These are phyloP conservation scores for Puccinia novopanici DNA, from an alignment of 1,284 basidiomycete genomes.

Conservation along the genomic window DNA sequence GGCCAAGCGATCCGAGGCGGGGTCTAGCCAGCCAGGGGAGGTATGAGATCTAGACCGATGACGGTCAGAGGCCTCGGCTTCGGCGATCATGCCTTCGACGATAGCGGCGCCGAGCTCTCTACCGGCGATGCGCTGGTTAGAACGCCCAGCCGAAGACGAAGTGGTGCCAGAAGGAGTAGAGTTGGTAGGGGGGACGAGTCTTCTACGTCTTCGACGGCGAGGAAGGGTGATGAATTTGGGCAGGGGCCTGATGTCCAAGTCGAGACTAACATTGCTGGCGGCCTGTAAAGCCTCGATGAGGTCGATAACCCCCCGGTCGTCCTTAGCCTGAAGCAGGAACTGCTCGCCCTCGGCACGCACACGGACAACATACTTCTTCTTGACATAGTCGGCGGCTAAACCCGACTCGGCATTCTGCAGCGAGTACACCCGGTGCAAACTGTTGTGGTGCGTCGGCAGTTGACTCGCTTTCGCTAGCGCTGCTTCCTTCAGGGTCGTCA, in stretches of 20 bases:
- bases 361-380: constrained; percentile 91
- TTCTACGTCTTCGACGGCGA: constrained; percentile 61
- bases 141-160: background rate
- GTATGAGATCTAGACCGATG: constrained; percentile 60
- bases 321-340: constrained; percentile 87
- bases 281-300: constrained; percentile 98
- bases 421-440: constrained; percentile 69
- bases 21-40: constrained; percentile 62
- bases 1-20: constrained; percentile 56
- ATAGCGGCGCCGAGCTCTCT: constrained; percentile 9
- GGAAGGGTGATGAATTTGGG: constrained; percentile 70
- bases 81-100: constrained; percentile 54
- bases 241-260: constrained; percentile 86
- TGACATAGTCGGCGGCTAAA: constrained; percentile 89
- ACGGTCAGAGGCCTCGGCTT: constrained; percentile 53
- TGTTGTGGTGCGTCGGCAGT: constrained; percentile 53
- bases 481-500: constrained; percentile 52
- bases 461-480: constrained; percentile 51
- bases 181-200: constrained; percentile 51
- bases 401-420: constrained; percentile 85
- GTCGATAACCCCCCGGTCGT: constrained; percentile 81
- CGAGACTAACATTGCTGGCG: constrained; percentile 86
- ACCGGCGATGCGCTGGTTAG: constrained; percentile 17
- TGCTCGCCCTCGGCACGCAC: constrained; percentile 92
- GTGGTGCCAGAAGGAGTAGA: too few species aligned